Conservation (phyloP, 1,284 basidiomycete genomes). For the Stygiomarasmius scandens region DNA sequence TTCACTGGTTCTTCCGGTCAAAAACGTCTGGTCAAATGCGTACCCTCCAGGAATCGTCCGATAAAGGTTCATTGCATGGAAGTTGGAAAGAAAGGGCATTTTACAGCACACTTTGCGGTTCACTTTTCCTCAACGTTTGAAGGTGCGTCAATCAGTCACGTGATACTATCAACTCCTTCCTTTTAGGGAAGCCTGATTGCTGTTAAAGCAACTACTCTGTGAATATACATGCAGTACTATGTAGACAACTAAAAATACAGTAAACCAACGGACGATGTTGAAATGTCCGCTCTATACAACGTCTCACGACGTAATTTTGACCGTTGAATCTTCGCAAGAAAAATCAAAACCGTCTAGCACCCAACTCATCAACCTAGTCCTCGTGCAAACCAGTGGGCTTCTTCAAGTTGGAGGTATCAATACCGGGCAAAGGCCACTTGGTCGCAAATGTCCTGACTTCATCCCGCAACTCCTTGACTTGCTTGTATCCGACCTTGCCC, state of each 20-base stretch:
- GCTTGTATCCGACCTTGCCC: slow-evolving; percentile 69
- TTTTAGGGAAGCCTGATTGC: background rate
- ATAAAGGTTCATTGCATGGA: background rate
- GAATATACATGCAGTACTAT: background rate
- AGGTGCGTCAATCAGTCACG: background rate
- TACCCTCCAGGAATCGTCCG: background rate
- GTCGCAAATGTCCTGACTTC: slow-evolving; percentile 84
- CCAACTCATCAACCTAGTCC: slow-evolving; percentile 31
- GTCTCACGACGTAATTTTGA: slow-evolving; percentile 23
- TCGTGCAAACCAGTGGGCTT: slow-evolving; percentile 72
- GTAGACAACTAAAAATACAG: slow-evolving; percentile 17
- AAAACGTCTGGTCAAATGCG: background rate
- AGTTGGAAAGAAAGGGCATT: background rate
- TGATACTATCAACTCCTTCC: background rate
- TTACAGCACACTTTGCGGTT: background rate
- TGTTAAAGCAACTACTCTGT: too few species aligned
- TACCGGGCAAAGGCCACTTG: slow-evolving; percentile 92
- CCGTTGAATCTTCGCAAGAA: slow-evolving; percentile 42
- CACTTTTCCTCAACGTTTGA: background rate
- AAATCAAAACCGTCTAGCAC: background rate
- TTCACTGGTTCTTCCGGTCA: background rate
- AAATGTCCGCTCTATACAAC: slow-evolving; percentile 20
- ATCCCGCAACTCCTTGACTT: slow-evolving; percentile 72
- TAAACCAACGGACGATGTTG: slow-evolving; percentile 28
- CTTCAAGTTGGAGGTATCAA: slow-evolving; percentile 66